Evolutionary conservation across 2,329 filamentous ascomycete genomes (phyloP).

Genomic region (Claviceps paspali): DNA sequence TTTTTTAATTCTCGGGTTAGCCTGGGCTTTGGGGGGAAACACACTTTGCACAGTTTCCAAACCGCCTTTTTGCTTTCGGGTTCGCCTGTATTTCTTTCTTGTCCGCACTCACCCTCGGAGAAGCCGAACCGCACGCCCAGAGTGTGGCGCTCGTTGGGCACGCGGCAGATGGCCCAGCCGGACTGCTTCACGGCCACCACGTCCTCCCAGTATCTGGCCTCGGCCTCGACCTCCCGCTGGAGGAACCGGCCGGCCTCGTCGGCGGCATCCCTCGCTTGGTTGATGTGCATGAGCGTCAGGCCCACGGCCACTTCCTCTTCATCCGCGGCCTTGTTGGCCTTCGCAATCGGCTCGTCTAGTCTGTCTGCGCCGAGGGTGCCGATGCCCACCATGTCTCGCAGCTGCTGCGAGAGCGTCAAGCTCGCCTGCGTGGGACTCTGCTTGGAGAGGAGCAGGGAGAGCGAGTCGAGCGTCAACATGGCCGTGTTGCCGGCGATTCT

Average conservation of each 20-base stretch:
- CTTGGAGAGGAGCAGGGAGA: slow-evolving; percentile 74
- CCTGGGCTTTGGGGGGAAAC: too few species aligned
- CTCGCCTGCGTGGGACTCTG: slow-evolving; percentile 57
- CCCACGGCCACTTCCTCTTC: slow-evolving; percentile 46
- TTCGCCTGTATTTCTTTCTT: neutral
- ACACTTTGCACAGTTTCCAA: too few species aligned
- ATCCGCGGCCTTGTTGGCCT: slow-evolving; percentile 38
- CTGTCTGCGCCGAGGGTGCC: slow-evolving; percentile 59
- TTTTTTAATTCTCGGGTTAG: too few species aligned
- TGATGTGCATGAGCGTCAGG: slow-evolving; percentile 66
- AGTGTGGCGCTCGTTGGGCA: slow-evolving; percentile 57
- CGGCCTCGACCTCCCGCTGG: slow-evolving; percentile 60
- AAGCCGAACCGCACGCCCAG: slow-evolving; percentile 85
- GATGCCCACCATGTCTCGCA: slow-evolving; percentile 57
- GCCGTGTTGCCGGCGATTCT: slow-evolving; percentile 36
- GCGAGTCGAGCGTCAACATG: slow-evolving; percentile 60
- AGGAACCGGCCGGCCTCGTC: slow-evolving; percentile 57
- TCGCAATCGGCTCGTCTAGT: slow-evolving; percentile 44
- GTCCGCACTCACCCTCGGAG: slow-evolving; percentile 42
- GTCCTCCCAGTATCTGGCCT: slow-evolving; percentile 81
- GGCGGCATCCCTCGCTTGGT: slow-evolving; percentile 58
- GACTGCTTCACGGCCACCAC: slow-evolving; percentile 65
- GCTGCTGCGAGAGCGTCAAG: slow-evolving; percentile 50
- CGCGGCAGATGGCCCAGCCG: slow-evolving; percentile 72
- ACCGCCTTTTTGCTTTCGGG: too few species aligned